Evolutionary conservation across 192 early-diverging fungal genomes (phyloP).

Genomic region (Spinellus fusiger): DNA sequence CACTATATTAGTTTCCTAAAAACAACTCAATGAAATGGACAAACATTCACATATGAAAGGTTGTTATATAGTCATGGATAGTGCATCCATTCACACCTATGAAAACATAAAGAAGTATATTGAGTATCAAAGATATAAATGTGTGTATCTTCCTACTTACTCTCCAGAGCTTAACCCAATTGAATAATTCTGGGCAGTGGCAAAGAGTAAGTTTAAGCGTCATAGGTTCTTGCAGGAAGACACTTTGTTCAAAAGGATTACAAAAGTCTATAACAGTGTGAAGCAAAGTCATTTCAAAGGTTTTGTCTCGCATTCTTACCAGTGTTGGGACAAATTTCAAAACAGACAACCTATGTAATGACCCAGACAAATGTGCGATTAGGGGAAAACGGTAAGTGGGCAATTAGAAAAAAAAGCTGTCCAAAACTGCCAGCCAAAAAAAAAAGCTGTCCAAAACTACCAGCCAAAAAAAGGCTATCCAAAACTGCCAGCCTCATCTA

Average conservation of each 20-base stretch:
- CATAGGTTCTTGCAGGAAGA: slow-evolving; percentile 13
- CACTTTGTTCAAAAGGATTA: slow-evolving; percentile 11
- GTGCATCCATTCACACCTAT: no score
- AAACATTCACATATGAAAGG: no score
- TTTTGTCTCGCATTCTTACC: slow-evolving; percentile 10
- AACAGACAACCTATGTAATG: slow-evolving; percentile 10
- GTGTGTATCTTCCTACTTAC: slow-evolving; percentile 4
- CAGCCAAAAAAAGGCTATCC: not conserved
- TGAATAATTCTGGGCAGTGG: slow-evolving; percentile 10
- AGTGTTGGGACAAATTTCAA: slow-evolving; percentile 10
- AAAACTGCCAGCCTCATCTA: not conserved
- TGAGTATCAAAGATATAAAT: not conserved
- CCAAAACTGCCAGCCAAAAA: not conserved
- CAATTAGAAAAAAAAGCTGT: slow-evolving; percentile 1
- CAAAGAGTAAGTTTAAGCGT: slow-evolving; percentile 13
- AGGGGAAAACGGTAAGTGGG: not conserved
- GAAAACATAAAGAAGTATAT: no score
- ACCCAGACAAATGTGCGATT: slow-evolving; percentile 9
- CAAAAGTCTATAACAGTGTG: slow-evolving; percentile 8
- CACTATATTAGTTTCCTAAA: not conserved
- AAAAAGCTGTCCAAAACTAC: not conserved
- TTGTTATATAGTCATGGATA: no score
- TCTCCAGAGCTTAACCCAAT: slow-evolving; percentile 1
- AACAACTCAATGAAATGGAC: not conserved
- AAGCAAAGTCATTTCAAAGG: slow-evolving; percentile 12